Conservation (phyloP, 495 filamentous ascomycete species). For the Penicillium cataractarum region DNA sequence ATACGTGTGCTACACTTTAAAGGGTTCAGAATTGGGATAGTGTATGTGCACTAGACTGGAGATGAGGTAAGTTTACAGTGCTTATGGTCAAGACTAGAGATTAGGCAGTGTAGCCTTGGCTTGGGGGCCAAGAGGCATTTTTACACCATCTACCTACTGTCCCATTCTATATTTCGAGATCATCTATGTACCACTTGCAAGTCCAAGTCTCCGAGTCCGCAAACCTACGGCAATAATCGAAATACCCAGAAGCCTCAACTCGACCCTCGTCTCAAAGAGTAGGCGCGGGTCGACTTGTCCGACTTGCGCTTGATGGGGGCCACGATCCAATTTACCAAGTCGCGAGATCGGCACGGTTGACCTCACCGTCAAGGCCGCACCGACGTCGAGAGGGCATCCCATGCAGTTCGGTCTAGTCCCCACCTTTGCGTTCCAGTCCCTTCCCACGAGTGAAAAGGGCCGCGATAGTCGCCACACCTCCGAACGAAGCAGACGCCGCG, state of each 20-base stretch:
- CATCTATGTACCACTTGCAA: background rate
- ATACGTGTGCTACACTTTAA: too few relatives aligned
- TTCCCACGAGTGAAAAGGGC: slow-evolving; percentile 55
- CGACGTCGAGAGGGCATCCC: background rate
- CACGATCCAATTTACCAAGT: background rate
- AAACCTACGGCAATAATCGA: background rate
- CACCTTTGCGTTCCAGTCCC: slow-evolving; percentile 36
- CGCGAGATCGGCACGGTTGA: background rate
- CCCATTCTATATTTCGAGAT: background rate
- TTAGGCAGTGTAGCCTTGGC: background rate
- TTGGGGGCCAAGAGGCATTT: background rate
- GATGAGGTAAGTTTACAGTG: background rate
- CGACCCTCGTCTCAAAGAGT: background rate
- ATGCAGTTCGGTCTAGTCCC: slow-evolving; percentile 7
- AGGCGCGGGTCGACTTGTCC: background rate
- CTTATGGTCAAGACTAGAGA: background rate
- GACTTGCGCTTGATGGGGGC: background rate
- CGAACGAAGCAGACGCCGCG: slow-evolving; percentile 55
- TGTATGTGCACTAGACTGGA: background rate
- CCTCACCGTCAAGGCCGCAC: slow-evolving; percentile 1
- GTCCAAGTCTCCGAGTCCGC: background rate
- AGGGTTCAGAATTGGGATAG: too few relatives aligned
- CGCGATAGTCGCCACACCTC: slow-evolving; percentile 51
- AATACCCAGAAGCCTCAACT: too few relatives aligned
- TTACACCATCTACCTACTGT: background rate